These are phyloP conservation scores for Aspergillus ibericus DNA, from an alignment of 2,329 filamentous ascomycete genomes.

Conservation along the genomic window DNA sequence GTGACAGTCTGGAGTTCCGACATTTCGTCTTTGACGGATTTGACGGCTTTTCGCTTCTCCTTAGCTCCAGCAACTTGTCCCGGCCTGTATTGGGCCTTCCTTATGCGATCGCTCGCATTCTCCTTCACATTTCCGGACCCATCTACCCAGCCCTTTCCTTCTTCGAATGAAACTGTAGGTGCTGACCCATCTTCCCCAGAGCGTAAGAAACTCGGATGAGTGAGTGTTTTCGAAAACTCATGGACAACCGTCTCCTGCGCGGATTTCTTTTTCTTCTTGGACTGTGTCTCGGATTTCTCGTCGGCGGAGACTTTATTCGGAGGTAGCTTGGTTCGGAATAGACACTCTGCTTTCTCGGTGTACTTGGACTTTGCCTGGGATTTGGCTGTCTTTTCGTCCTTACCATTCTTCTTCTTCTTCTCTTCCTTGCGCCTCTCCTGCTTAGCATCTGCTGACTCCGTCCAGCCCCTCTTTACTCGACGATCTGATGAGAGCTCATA, in stretches of 20 bases:
- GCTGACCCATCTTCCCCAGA: slow-evolving; percentile 48
- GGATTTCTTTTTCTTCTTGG: slow-evolving; percentile 63
- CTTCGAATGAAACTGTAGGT: slow-evolving; percentile 66
- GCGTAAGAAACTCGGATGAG: slow-evolving; percentile 80
- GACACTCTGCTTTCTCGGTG: slow-evolving; percentile 74
- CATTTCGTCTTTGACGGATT: slow-evolving; percentile 10
- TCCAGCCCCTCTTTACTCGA: slow-evolving; percentile 88
- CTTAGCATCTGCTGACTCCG: slow-evolving; percentile 59
- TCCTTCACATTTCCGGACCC: slow-evolving; percentile 70
- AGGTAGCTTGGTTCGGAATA: slow-evolving; percentile 80
- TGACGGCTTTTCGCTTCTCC: slow-evolving; percentile 26
- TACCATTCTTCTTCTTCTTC: slow-evolving; percentile 51
- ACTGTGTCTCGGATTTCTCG: slow-evolving; percentile 46
- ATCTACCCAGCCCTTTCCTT: slow-evolving; percentile 88
- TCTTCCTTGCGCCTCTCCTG: slow-evolving; percentile 46
- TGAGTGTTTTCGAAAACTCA: slow-evolving; percentile 83
- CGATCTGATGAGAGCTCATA: slow-evolving; percentile 70
- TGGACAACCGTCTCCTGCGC: slow-evolving; percentile 70
- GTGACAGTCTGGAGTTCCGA: slow-evolving; percentile 11
- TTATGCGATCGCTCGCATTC: slow-evolving; percentile 28
- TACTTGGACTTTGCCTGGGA: slow-evolving; percentile 70
- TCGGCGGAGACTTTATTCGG: slow-evolving; percentile 50
- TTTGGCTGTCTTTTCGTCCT: slow-evolving; percentile 58
- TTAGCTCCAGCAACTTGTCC: slow-evolving; percentile 33
- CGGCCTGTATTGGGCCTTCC: slow-evolving; percentile 30